Evolutionary conservation across 2,329 filamentous ascomycete species (phyloP).

Genomic region (Fusarium decemcellulare): DNA sequence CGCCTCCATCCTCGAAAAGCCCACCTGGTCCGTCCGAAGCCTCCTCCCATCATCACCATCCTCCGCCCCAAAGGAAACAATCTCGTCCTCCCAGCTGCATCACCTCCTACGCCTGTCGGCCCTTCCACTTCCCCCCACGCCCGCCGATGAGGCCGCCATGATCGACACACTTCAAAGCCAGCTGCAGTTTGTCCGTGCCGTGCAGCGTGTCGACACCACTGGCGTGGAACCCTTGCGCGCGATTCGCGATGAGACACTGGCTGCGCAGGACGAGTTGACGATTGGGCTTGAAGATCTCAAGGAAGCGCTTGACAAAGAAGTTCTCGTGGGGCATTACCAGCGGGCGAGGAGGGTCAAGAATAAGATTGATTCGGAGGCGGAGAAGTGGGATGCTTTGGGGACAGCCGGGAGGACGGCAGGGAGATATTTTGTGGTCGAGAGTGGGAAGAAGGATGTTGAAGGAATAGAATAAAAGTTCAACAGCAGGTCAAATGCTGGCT

Average conservation of each 20-base stretch:
- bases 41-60: constrained; percentile 69
- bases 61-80: constrained; percentile 53
- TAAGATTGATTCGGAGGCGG: constrained; percentile 60
- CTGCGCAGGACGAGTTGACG: constrained; percentile 71
- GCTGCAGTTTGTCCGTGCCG: constrained; percentile 89
- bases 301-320: constrained; percentile 72
- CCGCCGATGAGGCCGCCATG: constrained; percentile 77
- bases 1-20: constrained; percentile 72
- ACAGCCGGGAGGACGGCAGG: constrained; percentile 77
- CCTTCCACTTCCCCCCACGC: constrained; percentile 77
- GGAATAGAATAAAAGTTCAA: constrained; percentile 26
- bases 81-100: constrained; percentile 78
- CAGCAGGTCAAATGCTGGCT: neutral
- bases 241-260: constrained; percentile 84
- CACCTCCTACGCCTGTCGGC: constrained; percentile 93
- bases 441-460: constrained; percentile 59
- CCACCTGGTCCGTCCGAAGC: constrained; percentile 87
- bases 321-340: constrained; percentile 68
- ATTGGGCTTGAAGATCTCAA: constrained; percentile 71
- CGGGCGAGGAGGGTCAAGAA: constrained; percentile 58
- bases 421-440: constrained; percentile 84
- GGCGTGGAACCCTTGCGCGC: constrained; percentile 81
- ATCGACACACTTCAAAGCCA: constrained; percentile 83
- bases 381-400: constrained; percentile 80
- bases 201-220: constrained; percentile 83